These are phyloP conservation scores for Gliomastix tumulicola DNA, from an alignment of 2,329 filamentous ascomycete species.

Conservation along the genomic window DNA sequence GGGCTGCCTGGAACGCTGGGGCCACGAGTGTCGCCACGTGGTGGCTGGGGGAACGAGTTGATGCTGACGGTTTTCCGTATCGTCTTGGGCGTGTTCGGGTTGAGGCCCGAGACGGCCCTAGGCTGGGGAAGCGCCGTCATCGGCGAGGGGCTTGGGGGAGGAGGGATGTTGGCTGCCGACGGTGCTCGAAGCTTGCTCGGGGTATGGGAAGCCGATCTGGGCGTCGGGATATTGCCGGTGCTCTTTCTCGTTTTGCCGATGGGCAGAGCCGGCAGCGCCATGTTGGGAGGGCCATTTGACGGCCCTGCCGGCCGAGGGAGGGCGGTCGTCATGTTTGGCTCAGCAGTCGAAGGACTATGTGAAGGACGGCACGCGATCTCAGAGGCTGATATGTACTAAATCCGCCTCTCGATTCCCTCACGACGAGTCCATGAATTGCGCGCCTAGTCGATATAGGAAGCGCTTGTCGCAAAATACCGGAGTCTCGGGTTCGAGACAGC, in stretches of 20 bases:
- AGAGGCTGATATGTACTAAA: no score
- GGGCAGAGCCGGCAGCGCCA: conserved; percentile 68
- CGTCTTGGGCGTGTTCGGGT: conserved; percentile 44
- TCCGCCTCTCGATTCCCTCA: background rate
- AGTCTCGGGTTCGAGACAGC: no score
- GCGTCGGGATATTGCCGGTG: conserved; percentile 38
- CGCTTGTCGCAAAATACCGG: no score
- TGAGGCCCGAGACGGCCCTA: conserved; percentile 47
- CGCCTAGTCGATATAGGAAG: no score
- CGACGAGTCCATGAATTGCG: no score
- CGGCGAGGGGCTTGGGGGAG: conserved; percentile 42
- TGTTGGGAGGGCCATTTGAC: conserved; percentile 63
- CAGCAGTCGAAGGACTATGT: background rate
- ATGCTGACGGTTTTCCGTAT: conserved; percentile 88
- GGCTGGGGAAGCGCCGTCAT: conserved; percentile 48
- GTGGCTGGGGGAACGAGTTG: conserved; percentile 87
- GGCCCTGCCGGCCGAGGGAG: conserved; percentile 62
- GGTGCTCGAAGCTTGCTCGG: conserved; percentile 53
- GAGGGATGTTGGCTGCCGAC: conserved; percentile 44
- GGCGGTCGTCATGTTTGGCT: conserved; percentile 32
- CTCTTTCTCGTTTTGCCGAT: conserved; percentile 66
- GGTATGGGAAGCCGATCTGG: conserved; percentile 35
- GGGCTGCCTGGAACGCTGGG: conserved; percentile 58
- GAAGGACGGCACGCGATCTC: no score
- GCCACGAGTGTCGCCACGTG: conserved; percentile 52